These are phyloP conservation scores for Tritrichomonas musculus DNA, from an alignment of 208 protist species.

Conservation along the genomic window DNA sequence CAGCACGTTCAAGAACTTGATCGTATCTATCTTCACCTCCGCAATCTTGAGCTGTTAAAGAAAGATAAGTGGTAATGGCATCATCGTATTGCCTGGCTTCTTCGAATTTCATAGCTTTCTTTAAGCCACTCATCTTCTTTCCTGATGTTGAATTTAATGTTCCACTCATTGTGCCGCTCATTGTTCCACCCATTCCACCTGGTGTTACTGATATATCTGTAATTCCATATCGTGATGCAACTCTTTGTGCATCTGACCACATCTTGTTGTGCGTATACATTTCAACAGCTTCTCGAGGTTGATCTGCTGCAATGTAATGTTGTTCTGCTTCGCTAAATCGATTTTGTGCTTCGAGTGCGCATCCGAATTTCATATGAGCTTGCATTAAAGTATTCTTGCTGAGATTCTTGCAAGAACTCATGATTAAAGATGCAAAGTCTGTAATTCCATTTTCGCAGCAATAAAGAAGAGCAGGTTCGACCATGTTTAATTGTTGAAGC, in stretches of 20 bases:
- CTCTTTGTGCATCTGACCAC: not conserved
- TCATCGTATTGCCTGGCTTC: not conserved
- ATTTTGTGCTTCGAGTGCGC: not conserved
- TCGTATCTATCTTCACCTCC: not conserved
- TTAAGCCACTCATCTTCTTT: not conserved
- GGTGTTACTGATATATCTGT: not conserved
- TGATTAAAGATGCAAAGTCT: not conserved
- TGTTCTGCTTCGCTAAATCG: not conserved
- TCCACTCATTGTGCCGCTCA: not conserved
- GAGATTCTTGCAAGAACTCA: not conserved
- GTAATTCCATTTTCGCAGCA: slow-evolving; percentile 4
- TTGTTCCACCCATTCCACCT: too few species aligned
- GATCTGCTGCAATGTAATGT: not conserved
- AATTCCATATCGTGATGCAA: not conserved
- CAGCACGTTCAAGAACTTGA: not conserved
- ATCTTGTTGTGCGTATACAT: slow-evolving; percentile 32
- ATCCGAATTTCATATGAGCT: not conserved
- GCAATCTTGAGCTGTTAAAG: not conserved
- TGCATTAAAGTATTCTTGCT: not conserved
- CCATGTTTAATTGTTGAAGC: not conserved
- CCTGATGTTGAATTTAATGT: not conserved
- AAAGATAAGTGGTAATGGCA: not conserved
- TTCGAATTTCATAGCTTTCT: not conserved
- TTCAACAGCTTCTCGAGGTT: not conserved
- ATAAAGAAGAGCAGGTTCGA: not conserved